Base-by-base conservation (phyloP, 306 rosid genomes). In the Cucumis melo region DNA sequence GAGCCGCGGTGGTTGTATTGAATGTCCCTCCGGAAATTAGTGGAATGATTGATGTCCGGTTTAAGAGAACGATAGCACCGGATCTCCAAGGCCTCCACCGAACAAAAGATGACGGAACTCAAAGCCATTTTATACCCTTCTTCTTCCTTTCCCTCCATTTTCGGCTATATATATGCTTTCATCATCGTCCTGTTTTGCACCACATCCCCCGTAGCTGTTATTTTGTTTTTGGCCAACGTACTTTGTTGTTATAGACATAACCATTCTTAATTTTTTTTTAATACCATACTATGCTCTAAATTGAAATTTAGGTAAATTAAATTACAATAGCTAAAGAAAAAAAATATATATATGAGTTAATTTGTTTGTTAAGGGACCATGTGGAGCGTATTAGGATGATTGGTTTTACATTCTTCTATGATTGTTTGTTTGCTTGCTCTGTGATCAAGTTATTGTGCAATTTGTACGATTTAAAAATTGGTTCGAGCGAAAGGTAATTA, bases 81-180 rank as follows among this genome's bases (percentile, higher is more conserved):
- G 87, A 83, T 81, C 83, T 67, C 84, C 82, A 81, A 83, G 84
- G 74, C 79, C 82, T 75, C 82, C 85, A 75, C 83, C 82, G 82
- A 76, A 77, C 79, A 56, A 74, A 60, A 76, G 32, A 58, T 70
- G 78, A 42, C 10, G 55, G 9, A 8, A 58, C 20, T 12, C 9
- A 29, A 46, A 27, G 29, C 17, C 42, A n/a, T 46, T 27, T 48
- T 60, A 59, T 66, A 12, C 73, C 73, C 21, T 55, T 21, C 38
- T 19, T 66, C 63, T 38, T 48, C 24, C 61, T 13, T 10, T 38
- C 79, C 38, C 59, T 48, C 65, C 32, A 16, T 64, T 73, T 68
- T 54, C 66, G 39, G 64, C 81, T 73, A 62, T 73, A 60, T 80
- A 2, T 64, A 1, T 65, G 73, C 50, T 64, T 9, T n/a, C 29